Percentiles rank a stretch among this genome's conserved stretches.
phyloP scores from a whole-genome alignment of 257 asterid species.

The Plectranthus barbatus region DNA sequence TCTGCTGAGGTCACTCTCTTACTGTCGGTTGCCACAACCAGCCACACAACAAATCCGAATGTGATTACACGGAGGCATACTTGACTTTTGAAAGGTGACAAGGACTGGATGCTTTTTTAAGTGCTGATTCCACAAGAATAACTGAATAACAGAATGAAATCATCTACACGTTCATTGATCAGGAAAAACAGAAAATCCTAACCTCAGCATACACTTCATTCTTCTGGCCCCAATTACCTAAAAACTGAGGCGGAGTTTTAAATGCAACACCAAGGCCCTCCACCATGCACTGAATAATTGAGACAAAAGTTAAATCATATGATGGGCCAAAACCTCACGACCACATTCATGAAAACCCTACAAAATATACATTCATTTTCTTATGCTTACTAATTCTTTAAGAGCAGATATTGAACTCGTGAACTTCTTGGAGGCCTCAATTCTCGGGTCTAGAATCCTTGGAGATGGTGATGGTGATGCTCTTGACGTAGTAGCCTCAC shows the following conservation, averaged over 20 bases:
- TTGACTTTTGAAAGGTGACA: neutral
- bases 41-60: no score
- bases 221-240: slow-evolving; percentile 56
- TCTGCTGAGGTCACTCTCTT: no score
- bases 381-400: slow-evolving; percentile 59
- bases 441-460: slow-evolving; percentile 46
- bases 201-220: slow-evolving; percentile 85
- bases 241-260: slow-evolving; percentile 73
- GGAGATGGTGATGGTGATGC: slow-evolving; percentile 39
- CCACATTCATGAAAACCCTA: neutral
- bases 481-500: slow-evolving; percentile 33
- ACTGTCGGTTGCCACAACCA: no score
- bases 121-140: neutral
- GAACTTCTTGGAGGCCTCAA: slow-evolving; percentile 56
- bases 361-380: neutral
- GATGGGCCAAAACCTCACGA: neutral
- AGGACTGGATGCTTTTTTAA: neutral
- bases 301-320: neutral
- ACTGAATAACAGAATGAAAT: neutral
- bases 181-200: slow-evolving; percentile 5
- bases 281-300: slow-evolving; percentile 45
- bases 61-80: neutral
- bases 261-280: slow-evolving; percentile 71
- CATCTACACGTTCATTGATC: neutral
- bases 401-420: slow-evolving; percentile 56